Evolutionary conservation across 2,329 filamentous ascomycete species (phyloP), one percentile per base, ranked within the genome.

Genomic region (Cytospora schulzeri): DNA sequence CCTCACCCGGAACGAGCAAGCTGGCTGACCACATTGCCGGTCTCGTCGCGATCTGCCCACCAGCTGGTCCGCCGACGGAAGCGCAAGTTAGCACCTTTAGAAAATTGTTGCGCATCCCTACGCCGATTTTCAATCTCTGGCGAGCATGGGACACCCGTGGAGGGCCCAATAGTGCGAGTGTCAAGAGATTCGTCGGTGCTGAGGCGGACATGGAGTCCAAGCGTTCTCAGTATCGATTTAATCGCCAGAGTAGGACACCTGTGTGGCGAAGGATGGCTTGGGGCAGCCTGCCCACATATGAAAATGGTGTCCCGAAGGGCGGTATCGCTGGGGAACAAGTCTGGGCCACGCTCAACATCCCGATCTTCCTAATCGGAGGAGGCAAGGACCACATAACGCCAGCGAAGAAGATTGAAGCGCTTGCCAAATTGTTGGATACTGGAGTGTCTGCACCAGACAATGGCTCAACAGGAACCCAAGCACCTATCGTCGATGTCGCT

Each of bases 201-300:
- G 82, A 83, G 41, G 88, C 89, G 1, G 89, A 92, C 51, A 75
- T 81, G 4, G 85, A 91, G 69, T 84, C 89, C 1, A 88, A 86
- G 71, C 81, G 82, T 63, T 80, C 92, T 41, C 91, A 94, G 74
- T 76, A 89, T 63, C 84, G 84, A 3, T 94, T 89, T 77, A 98
- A 98, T 74, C 83, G 85, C 65, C 92, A 97, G 74, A 97, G 92
- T 68, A 87, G 84, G 68, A 95, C 93, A 0, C 83, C 89, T 0
- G 91, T 95, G 0, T 97, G 91, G 84, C 86, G 91, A 69, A 87
- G 92, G 48, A 93, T 96, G 87, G 88, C 89, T 0, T 87, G 83
- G 75, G 92, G 93, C 0, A 82, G 83, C 58, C 80, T 95, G 28
- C 89, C 91, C 0, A 77, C 75, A 0, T 89, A 88, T 64, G 74